Conservation (phyloP, 495 filamentous ascomycete genomes). For the Peziza echinospora region DNA sequence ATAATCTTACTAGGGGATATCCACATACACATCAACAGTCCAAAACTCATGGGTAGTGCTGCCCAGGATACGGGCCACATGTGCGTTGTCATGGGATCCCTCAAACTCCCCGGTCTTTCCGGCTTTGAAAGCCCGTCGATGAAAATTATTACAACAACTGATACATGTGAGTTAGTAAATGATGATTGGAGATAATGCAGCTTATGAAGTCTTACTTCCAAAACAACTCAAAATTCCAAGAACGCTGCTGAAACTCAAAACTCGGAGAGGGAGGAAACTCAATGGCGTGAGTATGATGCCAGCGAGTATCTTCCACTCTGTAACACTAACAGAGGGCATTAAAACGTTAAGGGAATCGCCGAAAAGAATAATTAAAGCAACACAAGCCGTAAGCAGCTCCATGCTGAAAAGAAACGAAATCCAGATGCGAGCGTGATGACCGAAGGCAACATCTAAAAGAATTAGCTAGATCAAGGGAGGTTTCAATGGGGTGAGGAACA, state of each 20-base stretch:
- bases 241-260: constrained; percentile 76
- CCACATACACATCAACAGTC: constrained; percentile 63
- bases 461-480: not conserved
- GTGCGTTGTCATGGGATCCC: constrained; percentile 57
- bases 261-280: constrained; percentile 61
- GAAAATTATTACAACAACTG: constrained; percentile 61
- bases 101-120: constrained; percentile 57
- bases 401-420: constrained; percentile 72
- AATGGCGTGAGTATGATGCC: constrained; percentile 61
- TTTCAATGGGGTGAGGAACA: not conserved
- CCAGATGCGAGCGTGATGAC: constrained; percentile 53
- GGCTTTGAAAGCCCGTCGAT: constrained; percentile 72
- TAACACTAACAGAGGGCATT: constrained; percentile 47
- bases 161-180: too few species aligned
- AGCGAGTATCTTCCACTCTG: constrained; percentile 73
- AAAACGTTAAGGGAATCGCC: constrained; percentile 69
- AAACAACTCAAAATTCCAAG: constrained; percentile 75
- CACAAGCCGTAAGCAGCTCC: constrained; percentile 71
- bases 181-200: too few species aligned
- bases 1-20: not conserved
- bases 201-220: constrained; percentile 65
- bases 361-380: constrained; percentile 83
- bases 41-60: constrained; percentile 77
- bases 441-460: constrained; percentile 49
- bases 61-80: constrained; percentile 70